Evolutionary conservation across 1,284 basidiomycete genomes (phyloP).

Genomic region (Agaricales sp.): DNA sequence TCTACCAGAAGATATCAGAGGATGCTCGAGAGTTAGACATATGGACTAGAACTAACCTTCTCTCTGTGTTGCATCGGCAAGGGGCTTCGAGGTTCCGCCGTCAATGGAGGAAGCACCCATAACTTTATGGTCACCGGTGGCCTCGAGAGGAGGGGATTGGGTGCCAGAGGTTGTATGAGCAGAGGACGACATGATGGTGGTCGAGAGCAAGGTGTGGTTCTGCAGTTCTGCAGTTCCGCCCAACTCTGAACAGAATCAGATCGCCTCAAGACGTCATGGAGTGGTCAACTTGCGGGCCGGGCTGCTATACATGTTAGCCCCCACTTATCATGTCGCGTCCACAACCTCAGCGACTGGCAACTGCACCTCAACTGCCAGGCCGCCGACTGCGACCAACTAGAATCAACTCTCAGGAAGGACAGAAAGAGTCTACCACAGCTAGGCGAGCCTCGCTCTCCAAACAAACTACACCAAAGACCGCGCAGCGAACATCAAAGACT

Average conservation of each 20-base stretch:
- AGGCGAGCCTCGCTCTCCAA: slow-evolving; percentile 22
- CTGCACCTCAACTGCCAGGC: neutral
- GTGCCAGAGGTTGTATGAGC: slow-evolving; percentile 21
- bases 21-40: neutral
- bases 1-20: neutral
- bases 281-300: no score
- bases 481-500: slow-evolving; percentile 79
- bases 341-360: neutral
- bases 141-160: slow-evolving; percentile 42
- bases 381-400: neutral
- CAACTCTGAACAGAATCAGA: no score
- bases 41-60: slow-evolving; percentile 19
- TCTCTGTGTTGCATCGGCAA: slow-evolving; percentile 27
- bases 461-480: slow-evolving; percentile 34
- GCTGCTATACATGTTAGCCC: no score
- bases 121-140: slow-evolving; percentile 30
- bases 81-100: slow-evolving; percentile 21
- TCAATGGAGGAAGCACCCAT: slow-evolving; percentile 40
- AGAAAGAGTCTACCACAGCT: neutral
- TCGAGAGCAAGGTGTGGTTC: neutral
- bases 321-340: neutral
- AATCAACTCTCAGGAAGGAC: neutral
- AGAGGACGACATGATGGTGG: neutral
- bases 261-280: no score
- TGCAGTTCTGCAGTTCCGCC: neutral